phyloP scores from a whole-genome alignment of 2,329 filamentous ascomycete genomes.

The Uncinocarpus reesii region DNA sequence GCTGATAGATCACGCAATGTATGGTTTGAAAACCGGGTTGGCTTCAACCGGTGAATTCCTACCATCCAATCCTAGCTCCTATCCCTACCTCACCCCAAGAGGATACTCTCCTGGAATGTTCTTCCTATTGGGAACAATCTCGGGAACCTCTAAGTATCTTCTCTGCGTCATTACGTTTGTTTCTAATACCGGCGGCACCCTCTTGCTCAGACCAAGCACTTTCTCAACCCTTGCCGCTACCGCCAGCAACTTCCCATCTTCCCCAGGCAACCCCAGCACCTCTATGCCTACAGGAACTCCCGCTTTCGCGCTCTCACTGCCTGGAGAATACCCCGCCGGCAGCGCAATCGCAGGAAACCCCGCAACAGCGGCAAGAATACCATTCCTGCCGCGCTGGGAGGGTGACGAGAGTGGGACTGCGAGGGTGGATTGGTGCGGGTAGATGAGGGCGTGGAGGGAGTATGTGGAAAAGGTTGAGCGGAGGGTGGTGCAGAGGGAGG shows the following conservation, averaged over 20 bases:
- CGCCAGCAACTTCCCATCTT: conserved; percentile 44
- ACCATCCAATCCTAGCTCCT: not conserved
- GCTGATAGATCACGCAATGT: not conserved
- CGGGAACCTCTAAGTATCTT: conserved; percentile 9
- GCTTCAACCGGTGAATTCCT: not conserved
- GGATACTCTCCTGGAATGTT: conserved; percentile 14
- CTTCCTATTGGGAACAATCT: conserved; percentile 10
- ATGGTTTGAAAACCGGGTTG: too few species aligned
- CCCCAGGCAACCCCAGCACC: conserved; percentile 49
- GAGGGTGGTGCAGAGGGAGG: conserved; percentile 43
- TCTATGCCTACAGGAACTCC: conserved; percentile 58
- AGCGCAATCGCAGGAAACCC: conserved; percentile 43
- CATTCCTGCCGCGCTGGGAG: conserved; percentile 51
- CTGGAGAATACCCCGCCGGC: conserved; percentile 21
- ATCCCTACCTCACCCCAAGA: conserved; percentile 10
- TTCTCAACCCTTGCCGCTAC: conserved; percentile 45
- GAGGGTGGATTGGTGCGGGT: conserved; percentile 55
- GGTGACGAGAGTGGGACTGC: conserved; percentile 49
- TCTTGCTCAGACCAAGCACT: conserved; percentile 37
- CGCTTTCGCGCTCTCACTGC: conserved; percentile 34
- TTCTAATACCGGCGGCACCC: conserved; percentile 28
- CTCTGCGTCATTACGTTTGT: not conserved
- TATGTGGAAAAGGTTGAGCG: conserved; percentile 42
- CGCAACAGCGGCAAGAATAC: conserved; percentile 46
- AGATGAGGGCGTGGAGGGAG: conserved; percentile 49